Evolutionary conservation across 192 early-diverging fungal genomes (phyloP), one percentile per base, ranked within the genome.

Genomic region (Allomyces javanicus): DNA sequence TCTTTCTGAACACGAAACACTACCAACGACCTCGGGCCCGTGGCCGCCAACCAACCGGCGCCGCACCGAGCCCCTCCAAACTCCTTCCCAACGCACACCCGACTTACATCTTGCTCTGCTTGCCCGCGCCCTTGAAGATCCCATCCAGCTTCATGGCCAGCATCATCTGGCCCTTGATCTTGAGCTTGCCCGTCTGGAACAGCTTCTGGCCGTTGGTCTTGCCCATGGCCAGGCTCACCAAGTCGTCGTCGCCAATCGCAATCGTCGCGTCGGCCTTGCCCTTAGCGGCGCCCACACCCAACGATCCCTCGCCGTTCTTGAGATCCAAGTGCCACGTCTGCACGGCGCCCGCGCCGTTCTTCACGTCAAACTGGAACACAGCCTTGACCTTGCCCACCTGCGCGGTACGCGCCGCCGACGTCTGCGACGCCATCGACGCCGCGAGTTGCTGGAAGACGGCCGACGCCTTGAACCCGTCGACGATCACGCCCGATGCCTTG

Each of bases 331-430:
- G 85, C 88, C 91, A 97, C 62, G 85, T 79, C 68, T 87, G 83
- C 25, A 74, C 72, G 68, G 89, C 81, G 10, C 81, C 83, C 25
- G 77, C 77, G 0, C 73, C 75, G 70, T 88, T 92, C 69, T 81
- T 85, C 73, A 97, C 77, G 66, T 89, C 83, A 72, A 97, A 86
- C 75, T 90, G 86, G 79, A 94, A 93, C 24, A 92, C 71, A 27
- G 87, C 90, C 63, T 94, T 94, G 64, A 86, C 77, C 76, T 87
- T 85, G 65, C 84, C 83, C 40, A 92, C 74, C 33, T 78, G 72
- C 10, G 82, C 72, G 67, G 87, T 80, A 50, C 79, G 75, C 40
- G 84, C 86, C 61, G 77, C 81, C 58, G 81, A 73, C n/a, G 85
- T 80, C 9, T 75, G 71, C 58, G 78, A 73, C 64, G 86, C 76